Percentiles rank a stretch among this genome's conserved stretches.
Conservation (phyloP, 148 eudicot species). For the Chenopodium quinoa region DNA sequence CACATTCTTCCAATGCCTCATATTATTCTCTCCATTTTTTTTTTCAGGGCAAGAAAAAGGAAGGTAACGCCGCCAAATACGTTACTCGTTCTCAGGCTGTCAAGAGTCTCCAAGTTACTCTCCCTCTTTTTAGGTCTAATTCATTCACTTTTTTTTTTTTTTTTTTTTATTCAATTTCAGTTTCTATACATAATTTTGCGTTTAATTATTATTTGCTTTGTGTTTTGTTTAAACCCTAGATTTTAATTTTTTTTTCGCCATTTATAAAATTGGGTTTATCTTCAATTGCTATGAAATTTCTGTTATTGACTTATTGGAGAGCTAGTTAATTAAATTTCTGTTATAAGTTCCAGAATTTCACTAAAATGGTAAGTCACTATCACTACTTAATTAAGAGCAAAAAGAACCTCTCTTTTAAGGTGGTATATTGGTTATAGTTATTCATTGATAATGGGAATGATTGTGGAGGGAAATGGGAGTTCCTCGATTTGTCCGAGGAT, state of each 20-base stretch:
- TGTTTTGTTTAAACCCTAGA: too few species aligned
- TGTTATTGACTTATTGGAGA: not conserved
- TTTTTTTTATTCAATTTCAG: not conserved
- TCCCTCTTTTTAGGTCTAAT: slow-evolving; percentile 70
- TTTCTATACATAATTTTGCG: not conserved
- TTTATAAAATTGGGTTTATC: not conserved
- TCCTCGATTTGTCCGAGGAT: not conserved
- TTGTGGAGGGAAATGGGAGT: not conserved
- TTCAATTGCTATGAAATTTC: not conserved
- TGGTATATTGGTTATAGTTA: not conserved
- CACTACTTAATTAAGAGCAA: too few species aligned
- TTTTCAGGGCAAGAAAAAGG: slow-evolving; percentile 89
- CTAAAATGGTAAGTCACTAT: too few species aligned
- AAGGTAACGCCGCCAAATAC: slow-evolving; percentile 85
- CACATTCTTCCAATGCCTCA: not conserved
- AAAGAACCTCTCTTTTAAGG: not conserved
- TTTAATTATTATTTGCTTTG: not conserved
- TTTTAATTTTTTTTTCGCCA: not conserved
- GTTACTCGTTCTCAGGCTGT: slow-evolving; percentile 84
- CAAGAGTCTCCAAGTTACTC: slow-evolving; percentile 75
- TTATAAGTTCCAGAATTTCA: not conserved
- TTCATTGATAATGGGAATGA: not conserved
- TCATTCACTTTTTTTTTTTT: not conserved
- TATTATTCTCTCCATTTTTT: too few species aligned
- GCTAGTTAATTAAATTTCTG: not conserved